phyloP scores from a whole-genome alignment of 805 yeast genomes.

The Starmerella potacharoeniae region DNA sequence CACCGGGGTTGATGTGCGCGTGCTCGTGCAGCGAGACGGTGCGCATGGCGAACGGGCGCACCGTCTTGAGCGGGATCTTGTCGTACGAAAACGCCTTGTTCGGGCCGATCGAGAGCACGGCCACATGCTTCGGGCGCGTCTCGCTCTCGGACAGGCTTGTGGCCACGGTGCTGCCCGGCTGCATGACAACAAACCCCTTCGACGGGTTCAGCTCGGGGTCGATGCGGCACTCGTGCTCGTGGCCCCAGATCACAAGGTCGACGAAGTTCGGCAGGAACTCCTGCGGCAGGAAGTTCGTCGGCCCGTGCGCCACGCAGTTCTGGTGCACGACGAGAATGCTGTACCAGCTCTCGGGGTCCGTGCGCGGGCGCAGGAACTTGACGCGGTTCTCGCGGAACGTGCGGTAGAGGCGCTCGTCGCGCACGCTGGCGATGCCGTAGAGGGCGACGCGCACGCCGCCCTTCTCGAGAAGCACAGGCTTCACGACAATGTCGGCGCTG shows the following conservation, averaged over 20 bases:
- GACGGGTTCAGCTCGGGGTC: slow-evolving; percentile 44
- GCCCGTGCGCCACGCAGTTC: slow-evolving; percentile 70
- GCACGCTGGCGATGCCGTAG: slow-evolving; percentile 76
- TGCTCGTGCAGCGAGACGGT: slow-evolving; percentile 43
- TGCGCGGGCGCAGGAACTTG: slow-evolving; percentile 60
- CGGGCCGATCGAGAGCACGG: slow-evolving; percentile 49
- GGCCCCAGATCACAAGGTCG: slow-evolving; percentile 90
- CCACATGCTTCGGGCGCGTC: slow-evolving; percentile 60
- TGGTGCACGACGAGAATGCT: slow-evolving; percentile 82
- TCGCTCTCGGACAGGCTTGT: slow-evolving; percentile 85
- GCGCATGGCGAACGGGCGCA: slow-evolving; percentile 71
- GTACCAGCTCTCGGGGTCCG: slow-evolving; percentile 59
- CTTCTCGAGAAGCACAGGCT: slow-evolving; percentile 72
- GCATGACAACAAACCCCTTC: slow-evolving; percentile 64
- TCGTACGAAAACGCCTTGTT: slow-evolving; percentile 46
- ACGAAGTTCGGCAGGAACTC: slow-evolving; percentile 67
- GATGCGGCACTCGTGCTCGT: slow-evolving; percentile 89
- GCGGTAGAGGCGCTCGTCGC: slow-evolving; percentile 79
- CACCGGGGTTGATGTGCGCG: slow-evolving; percentile 39
- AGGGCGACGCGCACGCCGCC: slow-evolving; percentile 73
- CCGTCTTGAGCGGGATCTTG: slow-evolving; percentile 53
- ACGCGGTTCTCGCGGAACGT: slow-evolving; percentile 74
- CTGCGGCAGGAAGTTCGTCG: slow-evolving; percentile 70
- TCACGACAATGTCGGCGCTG: slow-evolving; percentile 58
- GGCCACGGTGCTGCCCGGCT: slow-evolving; percentile 90